Conservation (phyloP, 306 rosid species). For the Astragalus glycyphyllos region DNA sequence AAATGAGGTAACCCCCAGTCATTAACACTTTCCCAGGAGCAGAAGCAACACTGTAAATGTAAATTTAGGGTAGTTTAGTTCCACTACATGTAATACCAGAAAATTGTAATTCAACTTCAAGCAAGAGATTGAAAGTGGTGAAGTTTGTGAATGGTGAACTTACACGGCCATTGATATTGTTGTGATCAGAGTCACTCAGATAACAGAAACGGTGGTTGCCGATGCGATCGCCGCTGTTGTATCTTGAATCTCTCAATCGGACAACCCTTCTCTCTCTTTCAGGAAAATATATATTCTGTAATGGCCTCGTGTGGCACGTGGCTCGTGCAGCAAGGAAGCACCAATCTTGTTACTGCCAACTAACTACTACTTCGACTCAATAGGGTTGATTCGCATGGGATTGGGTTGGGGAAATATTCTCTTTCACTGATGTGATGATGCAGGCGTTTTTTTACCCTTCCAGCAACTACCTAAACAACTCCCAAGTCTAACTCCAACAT, state of each 20-base stretch:
- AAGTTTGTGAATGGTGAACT: background rate
- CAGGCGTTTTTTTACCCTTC: too few species aligned
- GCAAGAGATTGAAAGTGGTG: background rate
- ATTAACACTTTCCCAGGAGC: slow-evolving; percentile 88
- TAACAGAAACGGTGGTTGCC: background rate
- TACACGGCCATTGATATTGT: slow-evolving; percentile 4
- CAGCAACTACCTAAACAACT: too few species aligned
- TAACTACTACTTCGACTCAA: background rate
- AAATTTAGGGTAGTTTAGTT: slow-evolving; percentile 4
- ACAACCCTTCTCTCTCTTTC: background rate
- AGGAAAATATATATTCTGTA: background rate
- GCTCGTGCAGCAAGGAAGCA: background rate
- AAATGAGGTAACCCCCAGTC: slow-evolving; percentile 77
- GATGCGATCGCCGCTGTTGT: background rate
- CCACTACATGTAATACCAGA: background rate
- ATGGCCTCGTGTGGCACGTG: slow-evolving; percentile 14
- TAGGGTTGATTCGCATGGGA: background rate
- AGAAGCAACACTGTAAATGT: slow-evolving; percentile 62
- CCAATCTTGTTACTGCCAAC: background rate
- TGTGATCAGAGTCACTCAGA: background rate
- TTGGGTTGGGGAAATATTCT: too few species aligned
- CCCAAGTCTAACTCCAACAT: too few species aligned
- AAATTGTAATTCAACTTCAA: background rate
- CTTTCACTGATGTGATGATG: too few species aligned
- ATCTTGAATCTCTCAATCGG: background rate